Evolutionary conservation across 805 yeast species (phyloP), one percentile per base, ranked within the genome.

Genomic region (Cyberlindnera euphorbiae): DNA sequence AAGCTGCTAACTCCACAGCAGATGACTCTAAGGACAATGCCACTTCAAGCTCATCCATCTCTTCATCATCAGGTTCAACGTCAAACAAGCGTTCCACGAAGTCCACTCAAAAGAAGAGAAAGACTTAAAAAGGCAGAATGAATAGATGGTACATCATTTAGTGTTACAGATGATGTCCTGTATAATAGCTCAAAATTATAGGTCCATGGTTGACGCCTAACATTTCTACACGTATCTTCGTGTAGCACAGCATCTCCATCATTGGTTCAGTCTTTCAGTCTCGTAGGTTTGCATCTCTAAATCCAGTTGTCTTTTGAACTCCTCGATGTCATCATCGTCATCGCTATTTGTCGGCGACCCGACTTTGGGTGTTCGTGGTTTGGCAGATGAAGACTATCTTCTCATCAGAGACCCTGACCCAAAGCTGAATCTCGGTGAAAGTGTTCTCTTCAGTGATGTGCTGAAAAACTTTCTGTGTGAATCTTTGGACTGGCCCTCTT

Each of bases 271-370:
- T 21, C 55, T 33, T 28, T 49, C 45, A 12, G 22, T 22, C 29
- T 52, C 57, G 29, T 49, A 52, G 16, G 28, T 33, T 19, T 41
- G 33, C 36, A 50, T 45, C 35, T 52, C 57, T 21, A 41, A n/a
- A 17, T 46, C 49, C 21, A 50, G 14, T 16, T 44, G 50, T 17
- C 30, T 41, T 19, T 41, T 45, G 33, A 52, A 52, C 38, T 52
- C 55, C 23, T 43, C 41, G 4, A 46, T 39, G 32, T 52, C 55
- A 12, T 49, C 48, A 17, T 52, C 54, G 6, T 35, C 32, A 15
- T 26, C 6, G 10, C 17, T 16, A 28, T 16, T 17, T 16, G 28
- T 17, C 24, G 9, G 30, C 24, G 27, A 17, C 19, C 25, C 12
- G 17, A 22, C 22, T n/a, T n/a, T n/a, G n/a, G n/a, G n/a, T n/a